These are phyloP conservation scores for Pseudogymnoascus sp. DNA, from an alignment of 2,329 filamentous ascomycete genomes.

Conservation along the genomic window DNA sequence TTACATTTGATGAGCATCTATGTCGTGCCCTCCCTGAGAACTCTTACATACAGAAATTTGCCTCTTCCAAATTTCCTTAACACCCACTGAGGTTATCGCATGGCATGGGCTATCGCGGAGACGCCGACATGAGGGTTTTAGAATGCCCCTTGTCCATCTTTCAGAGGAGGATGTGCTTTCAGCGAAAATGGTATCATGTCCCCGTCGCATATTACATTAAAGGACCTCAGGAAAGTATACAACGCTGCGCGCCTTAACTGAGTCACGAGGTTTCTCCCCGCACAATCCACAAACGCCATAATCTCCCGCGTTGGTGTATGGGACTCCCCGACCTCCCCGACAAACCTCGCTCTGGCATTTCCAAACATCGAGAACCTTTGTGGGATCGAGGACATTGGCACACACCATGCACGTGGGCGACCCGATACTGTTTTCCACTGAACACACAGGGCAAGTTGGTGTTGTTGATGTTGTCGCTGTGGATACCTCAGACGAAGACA, in stretches of 20 bases:
- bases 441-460: conserved; percentile 54
- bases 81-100: neutral
- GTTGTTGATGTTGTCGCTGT: neutral
- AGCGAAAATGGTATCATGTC: neutral
- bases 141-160: neutral
- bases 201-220: neutral
- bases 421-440: conserved; percentile 49
- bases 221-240: conserved; percentile 1
- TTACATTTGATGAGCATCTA: conserved; percentile 2
- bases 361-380: conserved; percentile 53
- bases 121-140: neutral
- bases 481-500: neutral
- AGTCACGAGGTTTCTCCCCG: conserved; percentile 30
- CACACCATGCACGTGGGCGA: conserved; percentile 60
- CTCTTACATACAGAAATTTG: neutral
- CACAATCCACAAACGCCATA: conserved; percentile 64
- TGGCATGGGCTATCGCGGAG: neutral
- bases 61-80: neutral
- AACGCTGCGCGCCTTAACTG: neutral
- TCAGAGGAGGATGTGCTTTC: conserved; percentile 2
- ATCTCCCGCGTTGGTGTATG: conserved; percentile 63
- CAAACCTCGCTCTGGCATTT: conserved; percentile 51
- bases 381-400: conserved; percentile 56
- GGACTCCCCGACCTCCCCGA: conserved; percentile 32
- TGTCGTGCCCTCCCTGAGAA: neutral